phyloP scores from a whole-genome alignment of 345 rosid species.

The Heritiera fomes region DNA sequence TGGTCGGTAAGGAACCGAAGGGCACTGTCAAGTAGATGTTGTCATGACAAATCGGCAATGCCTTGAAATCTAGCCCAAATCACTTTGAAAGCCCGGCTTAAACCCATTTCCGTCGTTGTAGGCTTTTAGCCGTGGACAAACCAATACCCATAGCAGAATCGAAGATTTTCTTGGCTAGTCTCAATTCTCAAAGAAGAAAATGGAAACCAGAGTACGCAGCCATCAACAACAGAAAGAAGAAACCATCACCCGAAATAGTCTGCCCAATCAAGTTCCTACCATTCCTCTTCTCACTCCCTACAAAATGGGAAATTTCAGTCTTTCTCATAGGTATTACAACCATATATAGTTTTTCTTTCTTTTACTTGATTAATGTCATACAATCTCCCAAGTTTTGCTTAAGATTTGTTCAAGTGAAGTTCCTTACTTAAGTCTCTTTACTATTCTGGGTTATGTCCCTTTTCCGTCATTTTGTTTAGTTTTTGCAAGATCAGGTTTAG shows the following conservation, averaged over 20 bases:
- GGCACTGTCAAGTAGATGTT: too few relatives aligned
- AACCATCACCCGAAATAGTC: background rate
- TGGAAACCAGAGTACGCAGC: too few relatives aligned
- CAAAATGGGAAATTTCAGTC: background rate
- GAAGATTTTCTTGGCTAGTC: too few relatives aligned
- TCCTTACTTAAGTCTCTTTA: background rate
- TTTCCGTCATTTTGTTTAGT: background rate
- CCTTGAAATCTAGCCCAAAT: too few relatives aligned
- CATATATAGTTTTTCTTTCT: background rate
- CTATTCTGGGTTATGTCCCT: background rate
- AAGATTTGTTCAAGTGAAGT: background rate
- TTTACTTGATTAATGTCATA: background rate
- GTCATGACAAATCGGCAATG: too few relatives aligned
- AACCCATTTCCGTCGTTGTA: too few relatives aligned
- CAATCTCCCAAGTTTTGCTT: background rate
- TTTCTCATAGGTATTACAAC: background rate
- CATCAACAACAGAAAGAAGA: background rate
- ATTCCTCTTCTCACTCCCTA: background rate
- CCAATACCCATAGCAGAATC: too few relatives aligned
- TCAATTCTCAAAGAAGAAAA: too few relatives aligned
- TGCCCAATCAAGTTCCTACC: background rate
- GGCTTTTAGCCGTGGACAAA: too few relatives aligned
- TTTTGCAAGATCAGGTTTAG: background rate
- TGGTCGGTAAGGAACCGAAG: too few relatives aligned
- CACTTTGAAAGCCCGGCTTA: too few relatives aligned